A percentile compares a stretch with the other conserved stretches of the same genome.
phyloP scores from a whole-genome alignment of 2,329 filamentous ascomycete genomes.

The Endoconidiophora polonica region DNA sequence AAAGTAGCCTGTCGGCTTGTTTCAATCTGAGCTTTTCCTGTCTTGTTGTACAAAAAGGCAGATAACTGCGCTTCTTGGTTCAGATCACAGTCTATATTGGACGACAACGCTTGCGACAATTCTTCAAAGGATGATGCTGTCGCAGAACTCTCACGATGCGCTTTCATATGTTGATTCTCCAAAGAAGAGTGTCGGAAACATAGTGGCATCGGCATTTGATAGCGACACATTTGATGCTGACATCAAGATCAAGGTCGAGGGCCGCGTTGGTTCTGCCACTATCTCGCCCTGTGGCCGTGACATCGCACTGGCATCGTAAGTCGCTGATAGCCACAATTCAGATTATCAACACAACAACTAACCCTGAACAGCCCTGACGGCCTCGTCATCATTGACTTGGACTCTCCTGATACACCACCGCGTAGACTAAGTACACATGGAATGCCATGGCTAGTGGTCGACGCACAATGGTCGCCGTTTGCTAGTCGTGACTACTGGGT shows the following conservation, averaged over 20 bases:
- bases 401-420: slow-evolving; percentile 74
- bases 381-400: slow-evolving; percentile 79
- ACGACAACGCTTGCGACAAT: no score
- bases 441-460: slow-evolving; percentile 84
- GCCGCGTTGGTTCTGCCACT: slow-evolving; percentile 72
- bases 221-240: slow-evolving; percentile 79
- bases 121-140: no score
- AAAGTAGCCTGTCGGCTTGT: no score
- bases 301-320: slow-evolving; percentile 68
- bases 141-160: not conserved
- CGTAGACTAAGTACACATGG: slow-evolving; percentile 67
- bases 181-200: slow-evolving; percentile 34
- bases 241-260: slow-evolving; percentile 67
- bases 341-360: not conserved
- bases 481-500: slow-evolving; percentile 83
- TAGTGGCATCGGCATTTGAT: slow-evolving; percentile 55
- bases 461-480: slow-evolving; percentile 95
- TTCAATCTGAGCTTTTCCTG: no score
- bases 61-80: no score
- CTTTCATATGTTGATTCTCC: slow-evolving; percentile 22
- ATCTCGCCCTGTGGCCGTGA: slow-evolving; percentile 86
- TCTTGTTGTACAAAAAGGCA: no score
- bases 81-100: no score
- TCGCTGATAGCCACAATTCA: slow-evolving; percentile 13
- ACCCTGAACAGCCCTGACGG: slow-evolving; percentile 48